Evolutionary conservation across 2,329 filamentous ascomycete species (phyloP).

Genomic region (Emmonsiellopsis sp.): DNA sequence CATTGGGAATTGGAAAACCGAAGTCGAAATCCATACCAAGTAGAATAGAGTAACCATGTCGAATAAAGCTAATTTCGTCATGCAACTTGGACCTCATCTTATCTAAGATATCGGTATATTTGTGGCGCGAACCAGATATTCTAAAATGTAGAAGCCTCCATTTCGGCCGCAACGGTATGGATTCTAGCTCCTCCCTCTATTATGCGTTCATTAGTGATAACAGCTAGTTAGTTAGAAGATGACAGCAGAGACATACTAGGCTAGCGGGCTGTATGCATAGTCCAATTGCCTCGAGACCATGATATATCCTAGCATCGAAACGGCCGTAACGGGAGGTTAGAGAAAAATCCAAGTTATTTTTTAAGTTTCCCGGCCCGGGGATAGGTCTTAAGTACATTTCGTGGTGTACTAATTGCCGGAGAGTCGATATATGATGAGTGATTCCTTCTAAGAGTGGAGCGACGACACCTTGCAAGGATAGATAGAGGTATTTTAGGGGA

Average conservation of each 20-base stretch:
- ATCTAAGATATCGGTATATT: not conserved
- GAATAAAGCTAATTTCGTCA: not conserved
- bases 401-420: not conserved
- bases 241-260: not conserved
- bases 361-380: not conserved
- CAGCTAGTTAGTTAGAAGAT: not conserved
- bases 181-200: not conserved
- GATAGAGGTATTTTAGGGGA: not conserved
- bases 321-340: not conserved
- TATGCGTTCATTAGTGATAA: not conserved
- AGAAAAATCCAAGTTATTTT: not conserved
- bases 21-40: not conserved
- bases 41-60: not conserved
- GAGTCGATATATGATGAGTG: not conserved
- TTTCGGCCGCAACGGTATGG: not conserved
- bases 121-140: not conserved
- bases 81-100: not conserved
- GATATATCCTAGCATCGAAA: not conserved
- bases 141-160: not conserved
- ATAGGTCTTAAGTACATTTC: not conserved
- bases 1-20: too few relatives aligned
- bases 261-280: not conserved
- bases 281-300: not conserved
- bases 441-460: not conserved
- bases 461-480: not conserved